phyloP scores from a whole-genome alignment of 2,329 filamentous ascomycete species.

The Cryphonectria japonica region DNA sequence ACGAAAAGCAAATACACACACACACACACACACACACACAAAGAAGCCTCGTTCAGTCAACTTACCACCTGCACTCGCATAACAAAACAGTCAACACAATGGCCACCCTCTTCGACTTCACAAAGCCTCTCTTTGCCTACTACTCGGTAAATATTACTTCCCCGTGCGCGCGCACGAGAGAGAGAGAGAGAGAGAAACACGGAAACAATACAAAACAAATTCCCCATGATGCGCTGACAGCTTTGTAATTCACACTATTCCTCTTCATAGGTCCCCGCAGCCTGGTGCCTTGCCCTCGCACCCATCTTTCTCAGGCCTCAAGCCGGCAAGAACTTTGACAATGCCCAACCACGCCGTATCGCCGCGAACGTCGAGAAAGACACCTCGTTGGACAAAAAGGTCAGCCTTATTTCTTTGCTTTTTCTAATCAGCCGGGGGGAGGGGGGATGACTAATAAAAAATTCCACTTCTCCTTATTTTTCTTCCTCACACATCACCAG shows the following conservation, averaged over 20 bases:
- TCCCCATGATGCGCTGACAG: not conserved
- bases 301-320: constrained; percentile 39
- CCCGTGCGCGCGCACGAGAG: too few species aligned
- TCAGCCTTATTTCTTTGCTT: not conserved
- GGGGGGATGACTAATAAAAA: too few species aligned
- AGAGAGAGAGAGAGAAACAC: too few species aligned
- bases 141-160: constrained; percentile 33
- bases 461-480: too few species aligned
- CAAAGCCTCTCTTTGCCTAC: constrained; percentile 34
- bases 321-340: constrained; percentile 43
- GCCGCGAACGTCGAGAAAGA: constrained; percentile 39
- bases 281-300: constrained; percentile 42
- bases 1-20: too few species aligned
- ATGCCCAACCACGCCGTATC: constrained; percentile 44
- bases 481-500: too few species aligned
- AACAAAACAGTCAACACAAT: constrained; percentile 32
- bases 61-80: constrained; percentile 33
- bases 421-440: too few species aligned
- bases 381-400: constrained; percentile 37
- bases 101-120: constrained; percentile 33
- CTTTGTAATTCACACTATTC: not conserved
- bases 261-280: constrained; percentile 45
- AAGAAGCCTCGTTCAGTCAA: not conserved
- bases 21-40: too few species aligned
- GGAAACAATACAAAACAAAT: too few species aligned